Evolutionary conservation across 176 grass and related monocot genomes (phyloP).

Genomic region (Eleusine indica): DNA sequence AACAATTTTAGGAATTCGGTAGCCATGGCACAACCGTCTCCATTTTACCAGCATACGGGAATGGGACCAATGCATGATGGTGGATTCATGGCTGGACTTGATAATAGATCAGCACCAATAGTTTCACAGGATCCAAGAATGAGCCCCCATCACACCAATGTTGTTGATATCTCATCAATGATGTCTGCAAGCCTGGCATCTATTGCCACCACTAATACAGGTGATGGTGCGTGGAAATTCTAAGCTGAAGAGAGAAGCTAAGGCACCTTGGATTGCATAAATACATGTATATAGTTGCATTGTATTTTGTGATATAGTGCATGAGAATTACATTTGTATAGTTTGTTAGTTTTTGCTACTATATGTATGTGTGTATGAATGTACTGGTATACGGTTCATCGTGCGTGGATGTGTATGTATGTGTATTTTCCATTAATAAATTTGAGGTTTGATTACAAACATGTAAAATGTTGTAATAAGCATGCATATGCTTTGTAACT

Average conservation of each 20-base stretch:
- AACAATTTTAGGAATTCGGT: background rate
- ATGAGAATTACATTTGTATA: background rate
- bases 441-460: background rate
- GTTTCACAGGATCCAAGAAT: background rate
- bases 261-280: background rate
- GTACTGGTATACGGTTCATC: background rate
- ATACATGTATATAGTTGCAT: background rate
- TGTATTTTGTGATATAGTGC: background rate
- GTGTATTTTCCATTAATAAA: background rate
- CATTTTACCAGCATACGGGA: background rate
- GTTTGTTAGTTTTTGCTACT: too few relatives aligned
- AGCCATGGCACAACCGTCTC: background rate
- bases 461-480: background rate
- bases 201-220: background rate
- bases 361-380: background rate
- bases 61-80: background rate
- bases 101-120: conserved; percentile 19
- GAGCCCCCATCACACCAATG: background rate
- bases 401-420: background rate
- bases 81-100: background rate
- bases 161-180: conserved; percentile 26
- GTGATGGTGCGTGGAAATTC: background rate
- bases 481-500: background rate
- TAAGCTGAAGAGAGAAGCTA: background rate
- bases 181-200: background rate